Base-by-base conservation (phyloP, 2,329 filamentous ascomycete genomes). In the Fusarium fracticaudum region DNA sequence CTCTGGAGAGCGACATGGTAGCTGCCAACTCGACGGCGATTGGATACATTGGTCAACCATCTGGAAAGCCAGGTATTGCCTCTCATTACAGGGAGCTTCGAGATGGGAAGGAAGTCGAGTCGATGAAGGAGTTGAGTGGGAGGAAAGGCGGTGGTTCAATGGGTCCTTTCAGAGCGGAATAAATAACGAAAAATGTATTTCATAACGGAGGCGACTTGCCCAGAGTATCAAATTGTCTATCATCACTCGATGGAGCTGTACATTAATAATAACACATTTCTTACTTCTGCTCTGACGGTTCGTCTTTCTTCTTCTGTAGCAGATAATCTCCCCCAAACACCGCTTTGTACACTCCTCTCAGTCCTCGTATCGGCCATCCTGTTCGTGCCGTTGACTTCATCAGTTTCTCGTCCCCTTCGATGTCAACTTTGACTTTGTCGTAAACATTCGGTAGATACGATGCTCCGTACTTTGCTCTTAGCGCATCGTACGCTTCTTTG, bases 351-450 rank as follows among this genome's bases (percentile, higher is more conserved):
- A 87, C 85, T 1, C 86, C 86, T 41, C 83, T 86, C 44, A 88
- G 54, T 1, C 87, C 87, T 41, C 82, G 77, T 44, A 87, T 74
- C 1, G 86, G 86, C 81, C 86, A 84, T 11, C 76, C 61, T 7
- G 76, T 75, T 61, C 78, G 78, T 69, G 84, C 79, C 41, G 83
- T 81, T n/a, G 79, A 79, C 4, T 69, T 74, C 70, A 80, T 76
- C 43, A 73, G 79, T 20, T 76, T 79, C 15, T 73, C 76, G 40
- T 79, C 79, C 40, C 84, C 80, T 4, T 82, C 81, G 8, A 84
- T 79, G 43, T 85, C 84, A 1, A 88, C 87, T 75, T 87, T 88
- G 31, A 92, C 90, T 82, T 93, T 93, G 74, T 93, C 90, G 69
- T 90, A 92, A 4, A 93, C 90, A 37, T 84, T 90, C 1, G 90